Percentiles rank a stretch among this genome's conserved stretches.
Conservation (phyloP, 1,284 basidiomycete genomes). For the Cutaneotrichosporon mucoides region DNA sequence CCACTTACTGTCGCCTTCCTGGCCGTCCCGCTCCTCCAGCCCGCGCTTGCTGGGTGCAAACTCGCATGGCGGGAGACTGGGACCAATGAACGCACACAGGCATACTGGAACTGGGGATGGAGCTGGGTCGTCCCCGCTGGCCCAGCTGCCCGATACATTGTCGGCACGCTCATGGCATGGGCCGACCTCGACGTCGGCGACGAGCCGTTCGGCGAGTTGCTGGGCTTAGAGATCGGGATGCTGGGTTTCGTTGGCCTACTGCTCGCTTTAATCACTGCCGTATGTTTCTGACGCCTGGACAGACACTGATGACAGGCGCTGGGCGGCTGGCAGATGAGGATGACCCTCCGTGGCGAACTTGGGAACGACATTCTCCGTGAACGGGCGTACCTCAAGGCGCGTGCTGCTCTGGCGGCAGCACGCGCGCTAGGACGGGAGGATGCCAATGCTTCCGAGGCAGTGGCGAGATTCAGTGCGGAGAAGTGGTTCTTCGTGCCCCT, state of each 20-base stretch:
- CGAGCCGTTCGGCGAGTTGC: conserved; percentile 1
- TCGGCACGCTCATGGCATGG: conserved; percentile 36
- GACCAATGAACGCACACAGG: conserved; percentile 2
- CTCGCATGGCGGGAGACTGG: conserved; percentile 24
- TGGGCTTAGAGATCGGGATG: conserved; percentile 22
- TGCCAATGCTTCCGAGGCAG: neutral
- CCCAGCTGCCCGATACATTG: conserved; percentile 32
- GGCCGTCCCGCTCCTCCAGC: conserved; percentile 20
- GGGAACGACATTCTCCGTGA: conserved; percentile 35
- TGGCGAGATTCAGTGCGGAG: conserved; percentile 17
- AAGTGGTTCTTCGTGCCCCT: conserved; percentile 35
- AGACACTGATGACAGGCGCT: conserved; percentile 24
- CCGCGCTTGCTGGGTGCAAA: conserved; percentile 13
- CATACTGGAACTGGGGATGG: conserved; percentile 34
- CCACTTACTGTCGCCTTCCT: conserved; percentile 25
- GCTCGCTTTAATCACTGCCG: conserved; percentile 28
- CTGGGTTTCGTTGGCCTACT: conserved; percentile 26
- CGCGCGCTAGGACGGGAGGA: neutral
- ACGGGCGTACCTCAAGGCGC: conserved; percentile 19
- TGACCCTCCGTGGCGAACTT: conserved; percentile 25
- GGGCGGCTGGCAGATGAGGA: conserved; percentile 21
- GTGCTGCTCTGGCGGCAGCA: neutral
- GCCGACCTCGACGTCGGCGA: conserved; percentile 27
- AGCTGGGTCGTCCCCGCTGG: conserved; percentile 41
- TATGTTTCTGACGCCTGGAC: conserved; percentile 13